Conservation (phyloP, 2,329 filamentous ascomycete species). For the Aspergillus neotritici region DNA sequence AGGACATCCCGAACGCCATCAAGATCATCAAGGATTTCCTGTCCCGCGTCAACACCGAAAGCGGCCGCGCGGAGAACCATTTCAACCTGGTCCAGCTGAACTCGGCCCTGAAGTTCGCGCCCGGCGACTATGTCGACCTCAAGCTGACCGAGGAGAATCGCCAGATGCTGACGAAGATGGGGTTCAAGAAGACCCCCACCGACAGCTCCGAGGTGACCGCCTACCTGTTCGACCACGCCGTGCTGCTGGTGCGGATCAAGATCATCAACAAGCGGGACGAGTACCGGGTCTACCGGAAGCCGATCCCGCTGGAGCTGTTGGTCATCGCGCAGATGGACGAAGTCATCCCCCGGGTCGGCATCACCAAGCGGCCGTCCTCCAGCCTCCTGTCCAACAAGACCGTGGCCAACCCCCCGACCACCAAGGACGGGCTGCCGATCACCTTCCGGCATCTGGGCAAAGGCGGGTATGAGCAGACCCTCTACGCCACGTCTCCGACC, state of each 20-base stretch:
- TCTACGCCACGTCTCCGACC: conserved; percentile 80
- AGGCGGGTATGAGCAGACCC: conserved; percentile 84
- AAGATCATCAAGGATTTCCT: conserved; percentile 80
- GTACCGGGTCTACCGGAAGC: conserved; percentile 89
- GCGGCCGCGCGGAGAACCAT: conserved; percentile 93
- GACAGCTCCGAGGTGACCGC: conserved; percentile 87
- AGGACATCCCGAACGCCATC: conserved; percentile 87
- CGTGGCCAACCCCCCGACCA: conserved; percentile 42
- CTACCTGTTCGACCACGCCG: conserved; percentile 93
- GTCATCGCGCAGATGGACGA: conserved; percentile 97
- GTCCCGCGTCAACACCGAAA: conserved; percentile 84
- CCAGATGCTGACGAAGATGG: conserved; percentile 89
- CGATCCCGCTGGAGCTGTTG: conserved; percentile 87
- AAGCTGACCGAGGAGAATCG: conserved; percentile 91
- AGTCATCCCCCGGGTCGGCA: conserved; percentile 72
- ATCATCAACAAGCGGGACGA: conserved; percentile 89
- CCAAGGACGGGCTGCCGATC: conserved; percentile 80
- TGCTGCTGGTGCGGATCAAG: conserved; percentile 86
- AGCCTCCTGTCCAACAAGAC: conserved; percentile 65
- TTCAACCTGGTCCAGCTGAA: conserved; percentile 93
- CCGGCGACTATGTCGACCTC: conserved; percentile 85
- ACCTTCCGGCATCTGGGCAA: conserved; percentile 95
- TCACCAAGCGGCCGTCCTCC: conserved; percentile 80
- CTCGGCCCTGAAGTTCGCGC: conserved; percentile 82
- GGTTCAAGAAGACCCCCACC: conserved; percentile 84